Evolutionary conservation across 106 monocot species (phyloP).

Genomic region (Acorus calamus): DNA sequence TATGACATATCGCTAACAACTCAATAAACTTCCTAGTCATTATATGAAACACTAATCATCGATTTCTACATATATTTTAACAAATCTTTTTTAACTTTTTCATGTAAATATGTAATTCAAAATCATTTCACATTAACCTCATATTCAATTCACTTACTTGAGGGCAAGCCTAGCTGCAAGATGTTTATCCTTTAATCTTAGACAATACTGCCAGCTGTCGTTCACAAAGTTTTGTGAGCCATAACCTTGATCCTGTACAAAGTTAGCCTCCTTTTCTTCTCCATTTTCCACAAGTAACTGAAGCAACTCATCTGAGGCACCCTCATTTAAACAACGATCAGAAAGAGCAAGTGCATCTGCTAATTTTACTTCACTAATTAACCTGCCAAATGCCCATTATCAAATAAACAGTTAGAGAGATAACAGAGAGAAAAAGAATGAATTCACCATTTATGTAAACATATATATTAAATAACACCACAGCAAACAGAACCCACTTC

Average conservation of each 20-base stretch:
- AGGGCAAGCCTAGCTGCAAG: constrained; percentile 83
- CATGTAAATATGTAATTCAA: neutral
- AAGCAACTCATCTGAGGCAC: constrained; percentile 85
- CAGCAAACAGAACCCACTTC: constrained; percentile 29
- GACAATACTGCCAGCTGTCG: constrained; percentile 78
- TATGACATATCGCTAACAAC: no score
- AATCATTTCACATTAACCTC: neutral
- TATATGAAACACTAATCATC: no score
- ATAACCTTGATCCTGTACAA: constrained; percentile 26
- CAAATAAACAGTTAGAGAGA: no score
- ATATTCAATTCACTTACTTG: constrained; percentile 40
- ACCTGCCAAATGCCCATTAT: constrained; percentile 28
- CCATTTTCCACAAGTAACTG: constrained; percentile 66
- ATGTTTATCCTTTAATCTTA: constrained; percentile 78
- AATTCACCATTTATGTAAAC: no score
- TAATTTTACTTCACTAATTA: constrained; percentile 80
- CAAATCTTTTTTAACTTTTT: no score
- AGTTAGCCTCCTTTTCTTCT: constrained; percentile 30
- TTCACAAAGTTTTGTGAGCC: constrained; percentile 33
- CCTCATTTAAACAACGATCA: constrained; percentile 76
- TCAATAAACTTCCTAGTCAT: no score
- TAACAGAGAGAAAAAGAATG: no score
- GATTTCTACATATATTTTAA: no score
- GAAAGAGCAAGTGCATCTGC: constrained; percentile 92
- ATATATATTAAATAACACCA: neutral